These are phyloP conservation scores for Cercospora citrullina DNA, from an alignment of 2,329 filamentous ascomycete genomes.

Conservation along the genomic window DNA sequence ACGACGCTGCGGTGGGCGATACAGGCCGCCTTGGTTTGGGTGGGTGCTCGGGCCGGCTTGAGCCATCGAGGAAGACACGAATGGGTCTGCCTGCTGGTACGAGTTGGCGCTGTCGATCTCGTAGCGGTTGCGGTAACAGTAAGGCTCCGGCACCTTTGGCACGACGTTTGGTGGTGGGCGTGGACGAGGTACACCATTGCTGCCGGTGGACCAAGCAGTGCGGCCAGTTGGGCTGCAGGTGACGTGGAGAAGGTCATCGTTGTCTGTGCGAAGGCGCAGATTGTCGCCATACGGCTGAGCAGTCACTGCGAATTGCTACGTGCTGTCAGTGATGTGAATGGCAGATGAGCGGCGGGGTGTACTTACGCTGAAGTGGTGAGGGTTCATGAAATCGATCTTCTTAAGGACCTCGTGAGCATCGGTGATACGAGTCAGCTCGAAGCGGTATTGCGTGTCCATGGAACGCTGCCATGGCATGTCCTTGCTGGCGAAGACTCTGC, in stretches of 20 bases:
- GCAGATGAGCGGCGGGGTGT: neutral
- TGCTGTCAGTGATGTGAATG: conserved; percentile 17
- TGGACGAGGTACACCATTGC: conserved; percentile 19
- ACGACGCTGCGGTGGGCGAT: neutral
- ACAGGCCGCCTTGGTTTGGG: neutral
- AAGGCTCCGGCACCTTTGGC: conserved; percentile 19
- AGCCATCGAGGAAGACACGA: neutral
- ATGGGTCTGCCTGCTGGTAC: neutral
- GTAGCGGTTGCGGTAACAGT: neutral
- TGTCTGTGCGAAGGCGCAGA: neutral
- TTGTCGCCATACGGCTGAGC: conserved; percentile 4
- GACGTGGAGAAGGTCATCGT: neutral
- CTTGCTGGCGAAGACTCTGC: conserved; percentile 30
- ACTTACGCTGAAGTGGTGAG: conserved; percentile 24
- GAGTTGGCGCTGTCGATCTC: neutral
- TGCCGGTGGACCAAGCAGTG: conserved; percentile 29
- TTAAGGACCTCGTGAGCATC: conserved; percentile 26
- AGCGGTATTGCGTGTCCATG: conserved; percentile 27
- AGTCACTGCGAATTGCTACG: conserved; percentile 20
- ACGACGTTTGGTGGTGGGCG: conserved; percentile 1
- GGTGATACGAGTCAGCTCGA: conserved; percentile 33
- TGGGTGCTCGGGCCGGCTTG: neutral
- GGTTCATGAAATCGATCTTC: conserved; percentile 9
- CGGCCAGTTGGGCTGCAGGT: conserved; percentile 33
- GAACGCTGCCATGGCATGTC: conserved; percentile 18